Conservation (phyloP, 75 land plant species). For the Azolla pinnata region DNA sequence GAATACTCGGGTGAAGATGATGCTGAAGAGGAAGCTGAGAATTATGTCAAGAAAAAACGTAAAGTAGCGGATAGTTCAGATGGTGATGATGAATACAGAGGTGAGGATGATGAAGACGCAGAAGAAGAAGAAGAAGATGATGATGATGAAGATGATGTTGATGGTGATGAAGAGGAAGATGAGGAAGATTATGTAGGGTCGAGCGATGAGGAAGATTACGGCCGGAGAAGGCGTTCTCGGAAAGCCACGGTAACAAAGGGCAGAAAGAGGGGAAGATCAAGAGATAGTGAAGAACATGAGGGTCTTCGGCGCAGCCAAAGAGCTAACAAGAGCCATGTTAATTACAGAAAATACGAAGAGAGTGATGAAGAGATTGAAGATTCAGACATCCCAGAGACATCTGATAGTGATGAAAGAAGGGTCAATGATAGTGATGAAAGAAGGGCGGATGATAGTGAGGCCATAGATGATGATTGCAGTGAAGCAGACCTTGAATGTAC, state of each 20-base stretch:
- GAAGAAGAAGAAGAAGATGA: slow-evolving; percentile 24
- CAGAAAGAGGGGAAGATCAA: slow-evolving; percentile 47
- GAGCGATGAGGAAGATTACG: slow-evolving; percentile 7
- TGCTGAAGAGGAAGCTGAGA: slow-evolving; percentile 91
- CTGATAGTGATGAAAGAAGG: neutral
- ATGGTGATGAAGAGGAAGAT: slow-evolving; percentile 45
- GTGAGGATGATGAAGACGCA: slow-evolving; percentile 67
- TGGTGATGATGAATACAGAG: slow-evolving; percentile 65
- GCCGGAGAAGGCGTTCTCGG: no score
- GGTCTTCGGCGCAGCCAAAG: slow-evolving; percentile 78
- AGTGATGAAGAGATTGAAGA: slow-evolving; percentile 27
- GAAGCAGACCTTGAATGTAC: neutral
- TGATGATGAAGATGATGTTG: slow-evolving; percentile 45
- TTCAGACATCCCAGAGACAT: neutral
- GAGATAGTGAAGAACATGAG: slow-evolving; percentile 50
- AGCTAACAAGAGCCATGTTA: slow-evolving; percentile 43
- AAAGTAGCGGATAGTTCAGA: slow-evolving; percentile 45
- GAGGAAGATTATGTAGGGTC: slow-evolving; percentile 20
- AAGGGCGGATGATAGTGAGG: neutral
- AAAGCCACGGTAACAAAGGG: slow-evolving; percentile 16
- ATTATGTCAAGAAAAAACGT: slow-evolving; percentile 72
- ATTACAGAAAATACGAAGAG: slow-evolving; percentile 53
- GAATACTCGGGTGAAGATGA: slow-evolving; percentile 88
- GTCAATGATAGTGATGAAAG: neutral
- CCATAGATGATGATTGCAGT: neutral